Conservation (phyloP, 345 rosid genomes). For the Excoecaria agallocha region DNA sequence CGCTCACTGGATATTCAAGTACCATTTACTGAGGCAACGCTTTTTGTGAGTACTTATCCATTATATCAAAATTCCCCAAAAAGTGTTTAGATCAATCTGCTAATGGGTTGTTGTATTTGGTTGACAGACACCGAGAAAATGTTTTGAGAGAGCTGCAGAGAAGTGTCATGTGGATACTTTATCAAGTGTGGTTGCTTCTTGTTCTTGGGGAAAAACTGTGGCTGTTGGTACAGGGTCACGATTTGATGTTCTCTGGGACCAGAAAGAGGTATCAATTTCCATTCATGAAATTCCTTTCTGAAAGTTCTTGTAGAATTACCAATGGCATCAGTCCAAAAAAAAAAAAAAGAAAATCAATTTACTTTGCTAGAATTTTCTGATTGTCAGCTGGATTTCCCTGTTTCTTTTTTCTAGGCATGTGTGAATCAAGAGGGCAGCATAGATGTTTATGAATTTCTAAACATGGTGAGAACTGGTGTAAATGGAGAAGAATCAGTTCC, state of each 20-base stretch:
- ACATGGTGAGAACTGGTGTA: constrained; percentile 55
- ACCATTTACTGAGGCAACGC: constrained; percentile 94
- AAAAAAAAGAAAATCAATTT: background rate
- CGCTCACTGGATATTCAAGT: constrained; percentile 76
- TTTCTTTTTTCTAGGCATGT: constrained; percentile 45
- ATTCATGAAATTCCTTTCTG: background rate
- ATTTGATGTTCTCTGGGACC: constrained; percentile 77
- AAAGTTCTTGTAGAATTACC: background rate
- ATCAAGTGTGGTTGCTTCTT: constrained; percentile 82
- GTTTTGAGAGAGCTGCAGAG: constrained; percentile 92
- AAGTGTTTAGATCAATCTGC: constrained; percentile 1
- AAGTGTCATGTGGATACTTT: constrained; percentile 71
- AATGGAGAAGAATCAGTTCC: constrained; percentile 34
- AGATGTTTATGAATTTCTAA: constrained; percentile 71
- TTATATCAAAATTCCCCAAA: constrained; percentile 12
- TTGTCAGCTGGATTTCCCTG: background rate
- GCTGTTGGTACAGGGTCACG: constrained; percentile 92
- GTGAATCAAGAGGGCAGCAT: constrained; percentile 38
- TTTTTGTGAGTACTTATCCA: constrained; percentile 53
- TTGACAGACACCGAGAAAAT: constrained; percentile 71
- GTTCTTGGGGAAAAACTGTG: constrained; percentile 91
- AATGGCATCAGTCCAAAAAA: background rate
- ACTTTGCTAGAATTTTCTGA: background rate
- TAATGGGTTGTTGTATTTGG: constrained; percentile 4
- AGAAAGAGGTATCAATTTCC: constrained; percentile 41